Base-by-base conservation (phyloP, 1,284 basidiomycete species). In the Austroboletus rostrupii region DNA sequence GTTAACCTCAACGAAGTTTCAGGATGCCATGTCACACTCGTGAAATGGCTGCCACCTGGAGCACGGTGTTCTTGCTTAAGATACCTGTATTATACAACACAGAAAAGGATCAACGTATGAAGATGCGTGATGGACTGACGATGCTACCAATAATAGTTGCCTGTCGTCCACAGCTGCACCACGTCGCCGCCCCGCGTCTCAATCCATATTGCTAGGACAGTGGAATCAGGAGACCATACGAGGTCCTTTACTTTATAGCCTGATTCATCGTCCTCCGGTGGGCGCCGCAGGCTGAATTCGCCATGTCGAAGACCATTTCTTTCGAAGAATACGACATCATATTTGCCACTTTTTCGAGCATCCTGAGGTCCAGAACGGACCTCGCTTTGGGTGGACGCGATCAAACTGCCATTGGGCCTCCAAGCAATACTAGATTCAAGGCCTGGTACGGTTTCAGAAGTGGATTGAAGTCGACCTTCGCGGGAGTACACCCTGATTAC, bases 281-380 rank as follows among this genome's bases (percentile, higher is more conserved):
- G 61, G 69, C 64, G 64, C 81, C 84, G 71, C 50, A 98, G 63
- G 43, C 76, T 78, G 67, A 97, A 98, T 45, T 97, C 93, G 11
- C 93, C 92, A 61, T 97, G 90, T 48, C 93, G 73, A 52, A 99
- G 70, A 0, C 96, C 97, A 67, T 99, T 99, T 57, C 92, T 76
- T 71, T 99, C 96, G 56, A 97, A 93, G 70, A 99, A 97, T 0
- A 98, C 84, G 1, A 99, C 75, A 59, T 97, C 92, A 63, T 96
- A 89, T 47, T 87, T 76, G 5, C 80, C 86, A 31, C 76, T 76
- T 45, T 74, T 78, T 0, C 87, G 88, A 37, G 80, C 74, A 4
- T 85, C 87, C 37, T 85, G 82, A 17, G 84, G 82, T 52, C 83
- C 76, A 31, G 78, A 80, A 0, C 90, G 57, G 10, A 61, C 90